Conservation (phyloP, 306 rosid species). For the Dalbergia cultrata region DNA sequence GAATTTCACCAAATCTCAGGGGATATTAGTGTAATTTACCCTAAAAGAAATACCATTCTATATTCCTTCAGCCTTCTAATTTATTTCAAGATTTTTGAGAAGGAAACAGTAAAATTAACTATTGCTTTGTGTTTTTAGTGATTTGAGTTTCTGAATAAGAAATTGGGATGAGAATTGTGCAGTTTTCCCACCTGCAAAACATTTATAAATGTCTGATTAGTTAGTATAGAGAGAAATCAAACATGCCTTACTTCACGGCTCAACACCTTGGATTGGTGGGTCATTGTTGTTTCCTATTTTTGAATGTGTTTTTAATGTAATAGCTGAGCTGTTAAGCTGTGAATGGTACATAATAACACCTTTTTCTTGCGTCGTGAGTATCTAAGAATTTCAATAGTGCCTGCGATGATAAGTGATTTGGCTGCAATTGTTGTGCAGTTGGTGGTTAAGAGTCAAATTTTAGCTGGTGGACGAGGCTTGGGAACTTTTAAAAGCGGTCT, state of each 20-base stretch:
- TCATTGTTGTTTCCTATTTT: neutral
- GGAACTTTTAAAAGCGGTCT: conserved; percentile 95
- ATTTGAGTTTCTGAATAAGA: neutral
- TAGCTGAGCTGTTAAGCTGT: neutral
- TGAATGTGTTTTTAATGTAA: neutral
- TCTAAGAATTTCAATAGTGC: neutral
- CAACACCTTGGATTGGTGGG: neutral
- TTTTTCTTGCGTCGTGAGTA: neutral
- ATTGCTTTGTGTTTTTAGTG: conserved; percentile 8
- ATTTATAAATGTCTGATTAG: neutral
- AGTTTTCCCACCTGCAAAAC: neutral
- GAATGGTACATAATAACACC: neutral
- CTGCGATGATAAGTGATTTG: conserved; percentile 34
- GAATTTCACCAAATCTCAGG: too few species aligned
- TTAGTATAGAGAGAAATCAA: too few species aligned
- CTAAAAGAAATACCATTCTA: neutral
- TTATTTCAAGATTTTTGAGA: neutral
- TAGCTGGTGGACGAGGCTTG: conserved; percentile 98
- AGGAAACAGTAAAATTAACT: neutral
- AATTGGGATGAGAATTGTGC: conserved; percentile 1
- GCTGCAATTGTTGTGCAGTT: conserved; percentile 57
- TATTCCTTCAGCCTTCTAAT: neutral
- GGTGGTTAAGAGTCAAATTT: conserved; percentile 71
- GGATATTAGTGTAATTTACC: too few species aligned
- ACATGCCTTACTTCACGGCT: neutral